phyloP scores from a whole-genome alignment of 768 basidiomycete genomes.

The Leccinum arenicola region DNA sequence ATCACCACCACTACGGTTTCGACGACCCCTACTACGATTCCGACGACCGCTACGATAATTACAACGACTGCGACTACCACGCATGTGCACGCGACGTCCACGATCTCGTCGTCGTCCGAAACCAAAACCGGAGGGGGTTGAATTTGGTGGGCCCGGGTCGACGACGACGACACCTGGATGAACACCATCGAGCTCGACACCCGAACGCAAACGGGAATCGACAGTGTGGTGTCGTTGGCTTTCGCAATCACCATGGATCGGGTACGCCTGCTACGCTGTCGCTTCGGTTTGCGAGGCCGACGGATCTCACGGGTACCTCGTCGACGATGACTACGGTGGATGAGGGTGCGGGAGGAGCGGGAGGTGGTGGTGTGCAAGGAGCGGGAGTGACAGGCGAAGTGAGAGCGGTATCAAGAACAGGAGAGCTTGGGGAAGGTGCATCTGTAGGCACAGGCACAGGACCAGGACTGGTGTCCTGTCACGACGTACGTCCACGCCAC shows the following conservation, averaged over 20 bases:
- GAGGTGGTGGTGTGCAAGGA: too few species aligned
- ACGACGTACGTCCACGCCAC: not conserved
- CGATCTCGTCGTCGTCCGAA: not conserved
- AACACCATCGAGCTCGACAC: slow-evolving; percentile 6
- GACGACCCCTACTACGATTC: not conserved
- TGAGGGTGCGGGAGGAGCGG: not conserved
- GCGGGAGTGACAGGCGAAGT: not conserved
- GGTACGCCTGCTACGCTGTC: slow-evolving; percentile 7
- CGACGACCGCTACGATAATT: not conserved
- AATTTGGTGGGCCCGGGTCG: not conserved
- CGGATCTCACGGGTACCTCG: slow-evolving; percentile 7
- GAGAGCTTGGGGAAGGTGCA: too few species aligned
- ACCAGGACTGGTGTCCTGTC: not conserved
- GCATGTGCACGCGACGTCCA: not conserved
- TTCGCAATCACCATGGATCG: not conserved
- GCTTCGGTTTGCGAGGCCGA: slow-evolving; percentile 24
- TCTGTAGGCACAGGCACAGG: not conserved
- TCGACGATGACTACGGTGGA: not conserved
- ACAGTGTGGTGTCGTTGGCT: too few species aligned
- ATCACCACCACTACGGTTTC: not conserved
- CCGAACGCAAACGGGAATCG: too few species aligned
- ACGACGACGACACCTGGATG: not conserved
- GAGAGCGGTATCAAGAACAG: not conserved
- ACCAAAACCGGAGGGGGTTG: not conserved
- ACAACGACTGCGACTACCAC: not conserved